A percentile compares a stretch with the other conserved stretches of the same genome.
These are phyloP conservation scores for Blastobotrys mokoenaii DNA, from an alignment of 805 yeast genomes.

Conservation along the genomic window DNA sequence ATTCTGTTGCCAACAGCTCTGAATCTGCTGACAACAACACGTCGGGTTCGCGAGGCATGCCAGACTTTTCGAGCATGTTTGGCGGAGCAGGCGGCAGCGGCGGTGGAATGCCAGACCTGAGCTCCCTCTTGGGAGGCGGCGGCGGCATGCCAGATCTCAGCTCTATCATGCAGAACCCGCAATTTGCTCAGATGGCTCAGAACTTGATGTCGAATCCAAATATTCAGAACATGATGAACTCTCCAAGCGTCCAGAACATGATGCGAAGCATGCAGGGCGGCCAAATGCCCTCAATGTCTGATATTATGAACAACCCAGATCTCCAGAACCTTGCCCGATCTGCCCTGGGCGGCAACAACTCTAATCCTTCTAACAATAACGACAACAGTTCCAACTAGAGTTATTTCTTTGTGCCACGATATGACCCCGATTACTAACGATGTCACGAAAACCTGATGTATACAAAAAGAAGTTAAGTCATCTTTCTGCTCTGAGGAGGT, in stretches of 20 bases:
- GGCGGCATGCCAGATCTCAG: constrained; percentile 1
- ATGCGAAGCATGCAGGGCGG: constrained; percentile 59
- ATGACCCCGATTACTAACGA: constrained; percentile 3
- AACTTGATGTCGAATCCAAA: constrained; percentile 79
- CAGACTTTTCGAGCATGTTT: constrained; percentile 39
- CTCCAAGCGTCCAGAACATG: constrained; percentile 78
- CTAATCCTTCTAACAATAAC: constrained; percentile 1
- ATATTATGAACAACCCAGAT: constrained; percentile 75
- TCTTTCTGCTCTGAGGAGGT: too few species aligned
- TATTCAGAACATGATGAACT: constrained; percentile 61
- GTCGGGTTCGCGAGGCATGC: too few species aligned
- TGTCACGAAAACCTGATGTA: too few species aligned
- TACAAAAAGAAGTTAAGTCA: too few species aligned
- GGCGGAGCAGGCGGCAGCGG: constrained; percentile 46
- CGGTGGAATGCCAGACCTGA: constrained; percentile 42
- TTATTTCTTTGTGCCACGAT: background rate
- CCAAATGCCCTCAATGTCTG: constrained; percentile 53
- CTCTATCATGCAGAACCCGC: constrained; percentile 69
- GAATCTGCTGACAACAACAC: constrained; percentile 23
- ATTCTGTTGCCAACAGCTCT: constrained; percentile 21
- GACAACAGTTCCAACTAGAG: background rate
- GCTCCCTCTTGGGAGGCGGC: constrained; percentile 43
- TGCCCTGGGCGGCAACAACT: constrained; percentile 50
- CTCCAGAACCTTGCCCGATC: constrained; percentile 61
- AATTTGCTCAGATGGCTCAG: constrained; percentile 81